These are phyloP conservation scores for Acephala macrosclerotiorum DNA, from an alignment of 2,329 filamentous ascomycete genomes.

Conservation along the genomic window DNA sequence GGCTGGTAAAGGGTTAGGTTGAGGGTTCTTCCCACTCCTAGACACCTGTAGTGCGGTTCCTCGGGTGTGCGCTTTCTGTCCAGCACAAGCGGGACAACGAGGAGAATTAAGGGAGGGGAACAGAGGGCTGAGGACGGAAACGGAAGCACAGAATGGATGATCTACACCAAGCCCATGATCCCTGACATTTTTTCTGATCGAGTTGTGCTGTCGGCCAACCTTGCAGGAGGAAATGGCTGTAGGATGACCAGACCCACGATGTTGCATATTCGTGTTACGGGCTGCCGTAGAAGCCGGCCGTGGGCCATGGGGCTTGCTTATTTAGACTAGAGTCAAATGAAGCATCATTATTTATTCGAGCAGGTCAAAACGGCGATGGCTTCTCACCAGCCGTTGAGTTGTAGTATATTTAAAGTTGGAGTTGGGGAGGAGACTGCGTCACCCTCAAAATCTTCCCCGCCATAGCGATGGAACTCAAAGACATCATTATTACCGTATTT, in stretches of 20 bases:
- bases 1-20: slow-evolving; percentile 6
- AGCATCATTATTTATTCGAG: not conserved
- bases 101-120: slow-evolving; percentile 12
- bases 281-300: slow-evolving; percentile 7
- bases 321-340: slow-evolving; percentile 15
- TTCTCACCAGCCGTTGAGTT: not conserved
- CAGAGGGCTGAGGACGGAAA: slow-evolving; percentile 17
- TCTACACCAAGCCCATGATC: slow-evolving; percentile 7
- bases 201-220: slow-evolving; percentile 15
- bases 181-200: slow-evolving; percentile 7
- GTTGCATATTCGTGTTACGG: not conserved
- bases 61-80: slow-evolving; percentile 16
- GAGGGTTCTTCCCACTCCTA: slow-evolving; percentile 11
- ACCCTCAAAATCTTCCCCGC: not conserved
- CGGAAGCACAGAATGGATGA: slow-evolving; percentile 18
- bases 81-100: slow-evolving; percentile 11
- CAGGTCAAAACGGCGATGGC: not conserved
- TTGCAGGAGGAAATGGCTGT: slow-evolving; percentile 11
- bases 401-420: not conserved
- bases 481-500: not conserved
- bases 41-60: slow-evolving; percentile 13
- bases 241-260: slow-evolving; percentile 2
- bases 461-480: not conserved
- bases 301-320: slow-evolving; percentile 12
- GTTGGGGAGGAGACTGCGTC: not conserved